A percentile compares a stretch with the other conserved stretches of the same genome.
Conservation (phyloP, 1,139 yeast species). For the Neolecta irregularis region DNA sequence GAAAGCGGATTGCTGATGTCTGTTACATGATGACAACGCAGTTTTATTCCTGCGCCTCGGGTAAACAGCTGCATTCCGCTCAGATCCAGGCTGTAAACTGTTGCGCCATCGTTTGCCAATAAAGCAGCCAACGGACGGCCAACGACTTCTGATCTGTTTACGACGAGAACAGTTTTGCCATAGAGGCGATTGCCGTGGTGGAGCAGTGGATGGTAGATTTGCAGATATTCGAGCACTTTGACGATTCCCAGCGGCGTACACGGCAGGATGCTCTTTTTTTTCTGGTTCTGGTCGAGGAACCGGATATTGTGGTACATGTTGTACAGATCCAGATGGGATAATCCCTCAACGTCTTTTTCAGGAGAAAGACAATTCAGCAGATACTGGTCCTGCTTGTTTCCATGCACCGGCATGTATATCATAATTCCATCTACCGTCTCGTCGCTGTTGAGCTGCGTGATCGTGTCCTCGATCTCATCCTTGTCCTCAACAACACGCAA, state of each 20-base stretch:
- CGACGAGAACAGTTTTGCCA: slow-evolving; percentile 80
- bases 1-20: slow-evolving; percentile 39
- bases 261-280: slow-evolving; percentile 68
- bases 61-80: slow-evolving; percentile 81
- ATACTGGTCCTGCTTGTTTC: slow-evolving; percentile 87
- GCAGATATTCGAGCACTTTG: slow-evolving; percentile 77
- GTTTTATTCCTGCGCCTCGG: slow-evolving; percentile 78
- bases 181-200: slow-evolving; percentile 83
- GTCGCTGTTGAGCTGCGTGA: slow-evolving; percentile 69
- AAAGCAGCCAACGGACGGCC: slow-evolving; percentile 95
- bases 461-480: slow-evolving; percentile 70
- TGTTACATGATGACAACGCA: slow-evolving; percentile 68
- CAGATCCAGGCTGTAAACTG: slow-evolving; percentile 80
- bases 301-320: slow-evolving; percentile 88
- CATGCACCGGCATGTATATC: slow-evolving; percentile 97
- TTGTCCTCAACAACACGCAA: slow-evolving; percentile 55
- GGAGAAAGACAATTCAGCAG: slow-evolving; percentile 74
- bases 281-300: slow-evolving; percentile 53
- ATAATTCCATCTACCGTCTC: slow-evolving; percentile 73
- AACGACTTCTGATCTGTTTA: slow-evolving; percentile 88
- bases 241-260: slow-evolving; percentile 94
- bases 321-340: slow-evolving; percentile 78
- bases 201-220: slow-evolving; percentile 65
- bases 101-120: slow-evolving; percentile 93
- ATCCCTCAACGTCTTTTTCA: slow-evolving; percentile 90